Base-by-base conservation (phyloP, 2,329 filamentous ascomycete genomes). In the Neopestalotiopsis sp. region DNA sequence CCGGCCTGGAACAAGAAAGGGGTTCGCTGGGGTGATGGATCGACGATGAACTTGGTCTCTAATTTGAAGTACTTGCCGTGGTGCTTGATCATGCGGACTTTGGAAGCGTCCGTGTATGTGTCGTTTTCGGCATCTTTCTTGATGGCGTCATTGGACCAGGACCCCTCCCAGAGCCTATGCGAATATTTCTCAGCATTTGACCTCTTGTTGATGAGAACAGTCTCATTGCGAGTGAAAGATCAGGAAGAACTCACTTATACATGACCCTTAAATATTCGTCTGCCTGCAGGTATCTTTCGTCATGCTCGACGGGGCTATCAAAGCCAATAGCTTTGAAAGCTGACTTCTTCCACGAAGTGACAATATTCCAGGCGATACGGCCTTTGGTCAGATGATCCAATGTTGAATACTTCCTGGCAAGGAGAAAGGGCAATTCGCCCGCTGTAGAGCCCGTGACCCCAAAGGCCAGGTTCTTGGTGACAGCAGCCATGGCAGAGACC, bases 361-460 rank as follows among this genome's bases (percentile, higher is more conserved):
- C 90, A 28, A 92, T 90, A 70, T 92, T 92, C 90, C 89, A 91
- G 0, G 87, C 89, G 38, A 91, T 83, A 0, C 89, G 81, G 0
- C 89, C 89, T 4, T 84, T 81, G 0, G 89, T 91, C 57, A 91
- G 79, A 75, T 91, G 89, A 69, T 91, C 89, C 0, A 91, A 76
- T 0, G 88, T 89, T 0, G 87, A 90, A 67, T 91, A 90, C 0
- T 88, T 81, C 74, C 90, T 90, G 0, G 89, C 89, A 0, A 91
- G 79, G 1, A 90, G 77, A 68, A 89, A 91, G 0, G 89, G 89
- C 0, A 87, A 86, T 69, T 91, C 88, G 68, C 90, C 91, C 0
- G 87, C 87, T 1, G 89, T 91, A 0, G 87, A 89, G 0, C 88
- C 86, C 0, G 89, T 91, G 69, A 92, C 88, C 1, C 84, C 89